A percentile compares a stretch with the other conserved stretches of the same genome.
These are phyloP conservation scores for Miamiensis avidus DNA, from an alignment of 169 alveolate genomes.

Conservation along the genomic window DNA sequence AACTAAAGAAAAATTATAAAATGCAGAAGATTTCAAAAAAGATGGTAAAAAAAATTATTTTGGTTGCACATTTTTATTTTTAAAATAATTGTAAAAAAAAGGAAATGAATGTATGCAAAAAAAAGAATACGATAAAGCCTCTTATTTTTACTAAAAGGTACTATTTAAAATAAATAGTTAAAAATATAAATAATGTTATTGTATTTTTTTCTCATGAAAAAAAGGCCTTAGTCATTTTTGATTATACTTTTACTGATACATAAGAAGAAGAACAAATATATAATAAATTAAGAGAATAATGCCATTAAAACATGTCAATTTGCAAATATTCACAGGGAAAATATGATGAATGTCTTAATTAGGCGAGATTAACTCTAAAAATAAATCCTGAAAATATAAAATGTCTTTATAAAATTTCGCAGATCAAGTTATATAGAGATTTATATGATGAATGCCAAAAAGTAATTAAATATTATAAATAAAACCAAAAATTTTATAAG, in stretches of 20 bases:
- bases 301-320: conserved; percentile 41
- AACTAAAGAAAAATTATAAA: conserved; percentile 43
- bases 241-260: conserved; percentile 40
- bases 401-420: conserved; percentile 34
- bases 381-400: conserved; percentile 30
- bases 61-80: no score
- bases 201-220: not conserved
- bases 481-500: no score
- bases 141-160: conserved; percentile 48
- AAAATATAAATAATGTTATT: not conserved
- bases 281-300: conserved; percentile 19
- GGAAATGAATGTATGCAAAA: conserved; percentile 37
- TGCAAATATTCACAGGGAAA: conserved; percentile 16
- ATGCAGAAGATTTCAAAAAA: conserved; percentile 43
- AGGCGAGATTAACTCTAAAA: conserved; percentile 32
- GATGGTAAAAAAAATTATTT: no score
- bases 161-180: not conserved
- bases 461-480: no score
- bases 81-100: no score
- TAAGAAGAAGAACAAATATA: conserved; percentile 29
- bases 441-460: conserved; percentile 10
- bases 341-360: conserved; percentile 32
- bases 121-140: conserved; percentile 43
- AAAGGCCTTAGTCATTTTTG: conserved; percentile 40
- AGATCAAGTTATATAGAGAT: conserved; percentile 13